Evolutionary conservation across 305 asterid species (phyloP).

Genomic region (Stenogyne calaminthoides): DNA sequence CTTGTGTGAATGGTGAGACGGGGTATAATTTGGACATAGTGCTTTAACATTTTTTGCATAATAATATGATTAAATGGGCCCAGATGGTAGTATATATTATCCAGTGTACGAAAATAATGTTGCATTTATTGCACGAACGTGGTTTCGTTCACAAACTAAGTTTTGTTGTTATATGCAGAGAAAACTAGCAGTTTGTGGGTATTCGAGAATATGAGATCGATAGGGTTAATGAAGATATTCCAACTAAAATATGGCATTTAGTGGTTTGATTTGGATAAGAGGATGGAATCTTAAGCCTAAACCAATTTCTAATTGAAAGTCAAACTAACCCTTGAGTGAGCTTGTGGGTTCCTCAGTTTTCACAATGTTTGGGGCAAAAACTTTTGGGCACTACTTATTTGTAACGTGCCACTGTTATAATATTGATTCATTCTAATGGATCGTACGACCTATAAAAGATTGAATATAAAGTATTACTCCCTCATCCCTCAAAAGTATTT

Average conservation of each 20-base stretch:
- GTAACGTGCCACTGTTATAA: no score
- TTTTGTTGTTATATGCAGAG: neutral
- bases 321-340: conserved; percentile 19
- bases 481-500: no score
- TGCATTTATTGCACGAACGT: neutral
- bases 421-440: no score
- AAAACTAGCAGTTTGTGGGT: neutral
- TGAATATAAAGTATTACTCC: no score
- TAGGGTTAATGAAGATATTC: neutral
- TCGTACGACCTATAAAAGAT: no score
- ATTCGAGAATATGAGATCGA: neutral
- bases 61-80: neutral
- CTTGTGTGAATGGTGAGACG: no score
- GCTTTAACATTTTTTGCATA: neutral
- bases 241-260: conserved; percentile 15
- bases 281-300: conserved; percentile 22
- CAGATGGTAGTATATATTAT: neutral
- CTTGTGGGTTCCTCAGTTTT: no score
- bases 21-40: no score
- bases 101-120: neutral
- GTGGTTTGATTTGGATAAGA: conserved; percentile 18
- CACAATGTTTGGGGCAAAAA: neutral
- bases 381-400: no score
- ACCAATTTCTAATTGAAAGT: neutral
- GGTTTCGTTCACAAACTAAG: neutral